phyloP scores from a whole-genome alignment of 2,329 filamentous ascomycete species.

The Lizonia empirigonia region DNA sequence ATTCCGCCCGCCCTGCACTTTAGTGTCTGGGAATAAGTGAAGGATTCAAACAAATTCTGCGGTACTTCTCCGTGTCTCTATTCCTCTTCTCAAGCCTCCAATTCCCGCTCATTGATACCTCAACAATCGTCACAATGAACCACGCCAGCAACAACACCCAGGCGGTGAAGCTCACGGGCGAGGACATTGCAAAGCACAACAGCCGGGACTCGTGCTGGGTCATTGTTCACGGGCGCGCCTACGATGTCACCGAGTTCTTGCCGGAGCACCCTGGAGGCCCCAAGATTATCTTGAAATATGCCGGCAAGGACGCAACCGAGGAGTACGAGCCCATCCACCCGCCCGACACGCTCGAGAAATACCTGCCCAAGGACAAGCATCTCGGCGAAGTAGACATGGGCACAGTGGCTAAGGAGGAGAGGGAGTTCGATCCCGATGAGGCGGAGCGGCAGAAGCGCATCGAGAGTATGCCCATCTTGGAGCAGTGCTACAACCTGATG shows the following conservation, averaged over 20 bases:
- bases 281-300: constrained; percentile 93
- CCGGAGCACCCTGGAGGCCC: constrained; percentile 69
- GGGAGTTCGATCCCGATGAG: constrained; percentile 65
- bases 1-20: constrained; percentile 27
- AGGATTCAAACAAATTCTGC: constrained; percentile 4
- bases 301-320: constrained; percentile 49
- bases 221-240: constrained; percentile 70
- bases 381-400: constrained; percentile 48
- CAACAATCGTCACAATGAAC: constrained; percentile 48
- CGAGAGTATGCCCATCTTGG: constrained; percentile 52
- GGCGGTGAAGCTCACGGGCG: constrained; percentile 52
- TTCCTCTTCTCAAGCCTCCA: constrained; percentile 1
- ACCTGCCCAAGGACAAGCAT: constrained; percentile 52
- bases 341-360: constrained; percentile 52
- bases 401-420: constrained; percentile 43
- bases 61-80: constrained; percentile 6
- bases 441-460: constrained; percentile 72
- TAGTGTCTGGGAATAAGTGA: constrained; percentile 32
- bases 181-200: constrained; percentile 72
- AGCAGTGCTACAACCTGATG: constrained; percentile 55
- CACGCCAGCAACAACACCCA: constrained; percentile 51
- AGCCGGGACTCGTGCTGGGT: constrained; percentile 78
- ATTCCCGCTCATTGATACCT: constrained; percentile 4
- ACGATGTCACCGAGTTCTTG: constrained; percentile 70
- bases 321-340: constrained; percentile 62